Base-by-base conservation (phyloP, 2,329 filamentous ascomycete species). In the Thelonectria olida region DNA sequence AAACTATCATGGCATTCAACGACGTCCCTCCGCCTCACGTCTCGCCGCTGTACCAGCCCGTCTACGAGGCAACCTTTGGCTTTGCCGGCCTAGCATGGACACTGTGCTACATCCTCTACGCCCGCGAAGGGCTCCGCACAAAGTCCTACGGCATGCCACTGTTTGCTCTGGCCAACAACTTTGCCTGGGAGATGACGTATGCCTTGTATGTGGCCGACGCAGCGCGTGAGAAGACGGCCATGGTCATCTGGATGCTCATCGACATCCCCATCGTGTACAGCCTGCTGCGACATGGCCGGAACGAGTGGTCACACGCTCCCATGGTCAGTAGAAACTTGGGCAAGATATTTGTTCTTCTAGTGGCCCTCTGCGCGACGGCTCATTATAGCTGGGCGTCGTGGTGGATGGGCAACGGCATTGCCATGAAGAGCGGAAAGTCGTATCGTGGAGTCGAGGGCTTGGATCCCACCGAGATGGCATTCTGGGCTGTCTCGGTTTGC, bases 121-220 rank as follows among this genome's bases (percentile, higher is more conserved):
- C 50, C 4, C 41, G 50, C 19, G 39, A 54, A 17, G 57, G 57
- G 2, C 50, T 59, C 3, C 48, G 44, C 19, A 54, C 49, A 19
- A 59, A 59, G 20, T 48, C 57, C 17, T 59, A 59, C 36, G 57
- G 57, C 57, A 59, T 59, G 57, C 57, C 57, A 34, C 19, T 59
- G 25, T 54, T 59, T 22, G 57, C 57, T 1, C 50, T 59, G 5
- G 57, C 57, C 8, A 55, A 60, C 45, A 60, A 60, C 28, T 54
- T 60, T 25, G 38, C 57, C 36, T 60, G 57, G 57, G 57, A 60
- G 36, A 39, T 60, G 36, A 44, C 49, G 15, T 59, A 54, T 48
- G 51, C 45, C 4, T 36, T 55, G 19, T 42, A 45, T 12, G 49
- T 50, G 5, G 50, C 51, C 1, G 58, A 60, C 27, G 45, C 50